Evolutionary conservation across 129 eudicot genomes (phyloP).

Genomic region (Lonicera japonica): DNA sequence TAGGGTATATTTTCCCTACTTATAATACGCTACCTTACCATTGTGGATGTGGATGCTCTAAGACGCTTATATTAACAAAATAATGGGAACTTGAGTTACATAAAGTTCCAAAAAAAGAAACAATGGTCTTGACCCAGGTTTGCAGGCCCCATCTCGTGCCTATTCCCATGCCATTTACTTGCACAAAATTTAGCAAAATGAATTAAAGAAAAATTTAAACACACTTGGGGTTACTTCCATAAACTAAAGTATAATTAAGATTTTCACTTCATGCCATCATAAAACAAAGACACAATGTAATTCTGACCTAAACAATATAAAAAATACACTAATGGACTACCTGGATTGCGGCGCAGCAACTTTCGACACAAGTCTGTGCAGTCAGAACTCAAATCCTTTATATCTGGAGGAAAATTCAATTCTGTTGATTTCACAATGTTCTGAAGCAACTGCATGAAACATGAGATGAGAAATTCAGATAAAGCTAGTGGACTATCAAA

Average conservation of each 20-base stretch:
- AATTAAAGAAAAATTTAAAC: neutral
- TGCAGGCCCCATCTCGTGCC: neutral
- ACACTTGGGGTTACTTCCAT: neutral
- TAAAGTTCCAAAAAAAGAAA: too few species aligned
- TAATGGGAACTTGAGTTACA: too few species aligned
- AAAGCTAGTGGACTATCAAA: conserved; percentile 3
- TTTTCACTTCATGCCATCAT: neutral
- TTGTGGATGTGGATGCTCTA: too few species aligned
- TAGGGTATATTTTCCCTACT: too few species aligned
- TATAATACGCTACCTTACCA: too few species aligned
- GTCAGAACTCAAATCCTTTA: conserved; percentile 59
- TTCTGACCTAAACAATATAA: neutral
- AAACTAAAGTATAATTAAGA: neutral
- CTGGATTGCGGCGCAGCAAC: conserved; percentile 65
- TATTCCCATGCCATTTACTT: neutral
- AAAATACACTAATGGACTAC: conserved; percentile 15
- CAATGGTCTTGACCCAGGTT: too few species aligned
- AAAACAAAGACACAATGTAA: neutral
- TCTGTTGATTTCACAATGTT: conserved; percentile 67
- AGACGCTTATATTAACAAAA: too few species aligned
- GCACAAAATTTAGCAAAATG: neutral
- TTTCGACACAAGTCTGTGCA: conserved; percentile 71
- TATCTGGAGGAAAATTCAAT: conserved; percentile 69
- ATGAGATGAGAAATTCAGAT: conserved; percentile 8
- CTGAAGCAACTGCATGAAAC: conserved; percentile 57